Evolutionary conservation across 345 rosid genomes (phyloP).

Genomic region (Hirschfeldia incana): DNA sequence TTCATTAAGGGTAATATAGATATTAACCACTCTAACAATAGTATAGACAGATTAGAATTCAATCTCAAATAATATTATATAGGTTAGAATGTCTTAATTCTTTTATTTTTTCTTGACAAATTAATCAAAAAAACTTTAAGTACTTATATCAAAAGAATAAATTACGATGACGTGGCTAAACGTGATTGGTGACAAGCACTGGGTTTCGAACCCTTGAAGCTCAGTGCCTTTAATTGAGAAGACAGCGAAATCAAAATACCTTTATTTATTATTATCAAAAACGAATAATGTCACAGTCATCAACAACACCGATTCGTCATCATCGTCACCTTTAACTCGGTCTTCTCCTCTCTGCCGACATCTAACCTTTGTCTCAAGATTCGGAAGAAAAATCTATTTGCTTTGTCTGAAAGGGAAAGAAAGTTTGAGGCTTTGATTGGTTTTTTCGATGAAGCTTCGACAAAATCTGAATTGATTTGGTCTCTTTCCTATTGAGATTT

Average conservation of each 20-base stretch:
- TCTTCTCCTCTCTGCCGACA: slow-evolving; percentile 29
- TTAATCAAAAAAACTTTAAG: neutral
- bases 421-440: slow-evolving; percentile 19
- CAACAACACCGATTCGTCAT: slow-evolving; percentile 33
- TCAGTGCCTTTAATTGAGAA: slow-evolving; percentile 31
- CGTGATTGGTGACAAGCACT: slow-evolving; percentile 8
- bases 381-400: neutral
- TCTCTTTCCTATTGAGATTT: slow-evolving; percentile 9
- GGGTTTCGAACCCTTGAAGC: slow-evolving; percentile 24
- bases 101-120: neutral
- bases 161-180: slow-evolving; percentile 24
- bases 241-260: slow-evolving; percentile 37
- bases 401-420: neutral
- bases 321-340: slow-evolving; percentile 34
- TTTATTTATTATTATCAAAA: slow-evolving; percentile 11
- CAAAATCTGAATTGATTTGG: slow-evolving; percentile 27
- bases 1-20: too few species aligned
- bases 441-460: slow-evolving; percentile 35
- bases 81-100: too few species aligned
- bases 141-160: slow-evolving; percentile 12
- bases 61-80: too few species aligned
- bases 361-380: slow-evolving; percentile 12
- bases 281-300: slow-evolving; percentile 31
- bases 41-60: too few species aligned
- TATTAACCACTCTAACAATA: too few species aligned